Percentiles rank a stretch among this genome's conserved stretches.
Conservation (phyloP, 2,329 filamentous ascomycete species). For the Alternaria rosae region DNA sequence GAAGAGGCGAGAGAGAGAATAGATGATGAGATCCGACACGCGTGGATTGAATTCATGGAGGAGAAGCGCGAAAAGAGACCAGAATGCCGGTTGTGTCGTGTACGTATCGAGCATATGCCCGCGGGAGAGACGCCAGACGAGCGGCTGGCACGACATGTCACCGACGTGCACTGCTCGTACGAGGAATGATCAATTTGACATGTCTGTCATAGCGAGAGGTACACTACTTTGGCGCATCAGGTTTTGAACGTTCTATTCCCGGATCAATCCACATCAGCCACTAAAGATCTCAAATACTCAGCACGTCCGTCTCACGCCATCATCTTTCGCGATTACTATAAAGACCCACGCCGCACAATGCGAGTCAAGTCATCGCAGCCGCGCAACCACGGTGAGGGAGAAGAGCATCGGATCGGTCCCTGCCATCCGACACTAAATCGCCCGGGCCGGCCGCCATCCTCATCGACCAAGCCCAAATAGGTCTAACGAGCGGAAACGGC, state of each 20-base stretch:
- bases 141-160: conserved; percentile 8
- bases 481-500: neutral
- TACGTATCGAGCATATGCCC: conserved; percentile 9
- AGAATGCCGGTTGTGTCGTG: conserved; percentile 14
- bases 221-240: neutral
- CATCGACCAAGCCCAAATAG: neutral
- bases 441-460: neutral
- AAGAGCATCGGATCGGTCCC: conserved; percentile 1
- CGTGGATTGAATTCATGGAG: conserved; percentile 11
- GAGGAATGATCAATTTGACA: neutral
- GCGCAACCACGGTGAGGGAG: neutral
- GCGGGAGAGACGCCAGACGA: neutral
- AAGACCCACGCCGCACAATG: conserved; percentile 1
- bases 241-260: neutral
- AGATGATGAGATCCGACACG: conserved; percentile 7
- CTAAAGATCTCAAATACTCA: neutral
- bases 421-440: neutral
- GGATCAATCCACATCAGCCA: neutral
- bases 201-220: neutral
- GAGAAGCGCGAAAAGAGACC: conserved; percentile 9
- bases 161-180: neutral
- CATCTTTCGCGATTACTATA: neutral
- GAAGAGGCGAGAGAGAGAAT: neutral
- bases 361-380: neutral
- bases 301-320: neutral